Conservation (phyloP, 2,329 filamentous ascomycete genomes). For the Cladobotryum protrusum region DNA sequence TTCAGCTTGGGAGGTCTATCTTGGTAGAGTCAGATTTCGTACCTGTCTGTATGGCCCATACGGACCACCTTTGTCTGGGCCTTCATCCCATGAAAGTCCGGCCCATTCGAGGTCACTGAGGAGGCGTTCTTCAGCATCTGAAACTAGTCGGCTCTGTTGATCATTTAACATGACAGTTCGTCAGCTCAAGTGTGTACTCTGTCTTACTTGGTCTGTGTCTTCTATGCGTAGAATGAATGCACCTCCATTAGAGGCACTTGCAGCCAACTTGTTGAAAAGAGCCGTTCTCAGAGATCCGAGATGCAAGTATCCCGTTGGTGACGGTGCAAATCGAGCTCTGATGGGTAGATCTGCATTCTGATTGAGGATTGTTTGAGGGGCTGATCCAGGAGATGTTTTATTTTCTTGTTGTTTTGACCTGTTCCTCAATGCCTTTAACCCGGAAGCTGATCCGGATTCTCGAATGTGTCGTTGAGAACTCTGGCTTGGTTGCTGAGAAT, state of each 20-base stretch:
- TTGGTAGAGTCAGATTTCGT: constrained; percentile 14
- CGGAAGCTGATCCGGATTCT: constrained; percentile 3
- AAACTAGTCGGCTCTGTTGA: constrained; percentile 67
- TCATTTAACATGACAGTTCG: background rate
- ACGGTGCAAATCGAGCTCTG: constrained; percentile 78
- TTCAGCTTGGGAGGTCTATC: background rate
- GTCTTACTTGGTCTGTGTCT: constrained; percentile 80
- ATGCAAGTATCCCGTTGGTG: constrained; percentile 89
- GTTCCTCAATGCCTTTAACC: constrained; percentile 15
- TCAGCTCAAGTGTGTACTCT: background rate
- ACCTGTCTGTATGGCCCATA: constrained; percentile 85
- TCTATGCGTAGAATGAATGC: constrained; percentile 89
- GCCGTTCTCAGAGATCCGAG: constrained; percentile 88
- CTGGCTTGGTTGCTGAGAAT: background rate
- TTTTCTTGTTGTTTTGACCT: constrained; percentile 19
- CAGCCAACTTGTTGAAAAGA: constrained; percentile 91
- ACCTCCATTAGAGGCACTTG: constrained; percentile 70
- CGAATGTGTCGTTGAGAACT: background rate
- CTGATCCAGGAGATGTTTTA: background rate
- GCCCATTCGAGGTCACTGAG: constrained; percentile 82
- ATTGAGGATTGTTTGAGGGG: constrained; percentile 27
- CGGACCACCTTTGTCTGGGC: constrained; percentile 72
- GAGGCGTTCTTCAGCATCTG: constrained; percentile 70
- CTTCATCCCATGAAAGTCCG: constrained; percentile 90
- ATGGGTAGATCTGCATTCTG: constrained; percentile 48